phyloP scores from a whole-genome alignment of 2,329 filamentous ascomycete species.

The Ascochyta clinopodiicola region DNA sequence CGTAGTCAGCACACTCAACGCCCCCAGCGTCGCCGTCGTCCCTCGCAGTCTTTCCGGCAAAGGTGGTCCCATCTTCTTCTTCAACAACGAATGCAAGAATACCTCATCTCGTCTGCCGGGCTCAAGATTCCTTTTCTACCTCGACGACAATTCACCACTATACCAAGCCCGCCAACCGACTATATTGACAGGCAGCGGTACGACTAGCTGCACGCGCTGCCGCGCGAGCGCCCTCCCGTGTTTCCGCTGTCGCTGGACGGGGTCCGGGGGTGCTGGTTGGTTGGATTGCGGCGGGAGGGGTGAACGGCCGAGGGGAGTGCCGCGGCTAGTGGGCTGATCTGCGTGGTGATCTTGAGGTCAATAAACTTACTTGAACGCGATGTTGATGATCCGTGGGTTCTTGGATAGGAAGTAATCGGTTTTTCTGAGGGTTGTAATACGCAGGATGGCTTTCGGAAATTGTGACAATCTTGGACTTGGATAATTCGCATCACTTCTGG shows the following conservation, averaged over 20 bases:
- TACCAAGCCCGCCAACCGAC: background rate
- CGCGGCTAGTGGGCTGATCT: conserved; percentile 1
- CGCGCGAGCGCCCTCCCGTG: conserved; percentile 1
- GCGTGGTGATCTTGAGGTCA: background rate
- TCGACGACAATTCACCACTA: background rate
- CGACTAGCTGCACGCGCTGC: background rate
- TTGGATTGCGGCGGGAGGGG: background rate
- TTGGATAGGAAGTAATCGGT: too few species aligned
- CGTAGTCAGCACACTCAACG: conserved; percentile 21
- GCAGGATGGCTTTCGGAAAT: too few species aligned
- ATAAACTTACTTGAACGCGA: background rate
- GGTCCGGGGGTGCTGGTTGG: background rate
- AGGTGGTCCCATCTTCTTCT: conserved; percentile 2
- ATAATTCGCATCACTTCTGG: too few species aligned
- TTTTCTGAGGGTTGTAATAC: too few species aligned
- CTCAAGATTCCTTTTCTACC: background rate
- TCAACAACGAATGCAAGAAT: background rate
- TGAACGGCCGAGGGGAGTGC: background rate
- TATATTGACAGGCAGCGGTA: background rate
- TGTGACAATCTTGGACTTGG: too few species aligned
- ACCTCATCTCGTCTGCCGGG: background rate
- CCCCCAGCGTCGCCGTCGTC: conserved; percentile 12
- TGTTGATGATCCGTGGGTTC: background rate
- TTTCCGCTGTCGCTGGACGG: background rate
- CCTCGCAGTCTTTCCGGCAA: conserved; percentile 14